Percentiles rank a stretch among this genome's conserved stretches.
Conservation (phyloP, 2,329 filamentous ascomycete genomes). For the Xylaria polymorpha region DNA sequence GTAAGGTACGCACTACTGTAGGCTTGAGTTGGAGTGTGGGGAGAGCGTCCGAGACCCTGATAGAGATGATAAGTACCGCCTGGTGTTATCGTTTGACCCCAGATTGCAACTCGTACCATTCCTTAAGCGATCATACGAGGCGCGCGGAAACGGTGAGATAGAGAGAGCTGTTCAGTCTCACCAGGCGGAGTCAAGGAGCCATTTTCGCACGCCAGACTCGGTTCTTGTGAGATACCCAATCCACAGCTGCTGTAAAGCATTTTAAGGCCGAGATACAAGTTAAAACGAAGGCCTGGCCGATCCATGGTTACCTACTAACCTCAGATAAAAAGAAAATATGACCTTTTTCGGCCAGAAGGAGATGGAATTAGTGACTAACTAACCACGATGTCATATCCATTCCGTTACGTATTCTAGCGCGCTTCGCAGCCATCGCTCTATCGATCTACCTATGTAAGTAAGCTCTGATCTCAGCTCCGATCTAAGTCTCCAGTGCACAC, state of each 20-base stretch:
- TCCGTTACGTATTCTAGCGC: constrained; percentile 46
- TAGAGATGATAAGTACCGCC: constrained; percentile 36
- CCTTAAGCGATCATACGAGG: constrained; percentile 37
- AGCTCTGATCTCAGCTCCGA: constrained; percentile 21
- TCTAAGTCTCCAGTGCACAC: constrained; percentile 18
- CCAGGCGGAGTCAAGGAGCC: constrained; percentile 9
- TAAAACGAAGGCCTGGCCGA: not conserved
- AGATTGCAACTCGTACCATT: constrained; percentile 42
- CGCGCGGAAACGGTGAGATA: constrained; percentile 23
- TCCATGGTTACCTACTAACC: not conserved
- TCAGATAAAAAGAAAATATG: not conserved
- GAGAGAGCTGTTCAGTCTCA: constrained; percentile 22
- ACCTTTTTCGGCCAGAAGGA: constrained; percentile 24
- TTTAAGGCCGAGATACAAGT: constrained; percentile 3
- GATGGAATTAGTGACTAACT: constrained; percentile 19
- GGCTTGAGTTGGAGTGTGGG: constrained; percentile 43
- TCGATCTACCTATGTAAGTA: constrained; percentile 5
- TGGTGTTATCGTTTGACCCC: constrained; percentile 43
- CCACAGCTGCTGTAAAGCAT: constrained; percentile 2
- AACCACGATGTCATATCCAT: constrained; percentile 36
- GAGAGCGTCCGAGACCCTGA: constrained; percentile 42
- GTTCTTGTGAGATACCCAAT: constrained; percentile 2
- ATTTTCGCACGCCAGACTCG: constrained; percentile 9
- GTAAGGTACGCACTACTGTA: constrained; percentile 11
- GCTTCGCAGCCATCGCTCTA: constrained; percentile 41